Evolutionary conservation across 179 eudicot genomes (phyloP).

Genomic region (Beta corolliflora): DNA sequence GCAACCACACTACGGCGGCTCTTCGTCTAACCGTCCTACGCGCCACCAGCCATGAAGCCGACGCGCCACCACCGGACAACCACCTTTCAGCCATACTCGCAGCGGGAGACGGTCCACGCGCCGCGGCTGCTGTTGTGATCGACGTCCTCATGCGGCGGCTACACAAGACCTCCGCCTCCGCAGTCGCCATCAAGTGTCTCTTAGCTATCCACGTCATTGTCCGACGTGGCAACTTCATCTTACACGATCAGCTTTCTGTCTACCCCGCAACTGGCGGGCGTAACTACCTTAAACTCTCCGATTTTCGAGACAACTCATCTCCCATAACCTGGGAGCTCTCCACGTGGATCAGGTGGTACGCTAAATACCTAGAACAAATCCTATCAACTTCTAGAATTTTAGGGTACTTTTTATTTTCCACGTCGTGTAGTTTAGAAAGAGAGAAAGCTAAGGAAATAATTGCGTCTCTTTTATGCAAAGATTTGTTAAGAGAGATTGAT

Average conservation of each 20-base stretch:
- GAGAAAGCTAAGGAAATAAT: conserved; percentile 49
- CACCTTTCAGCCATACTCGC: conserved; percentile 56
- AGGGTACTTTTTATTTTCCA: conserved; percentile 62
- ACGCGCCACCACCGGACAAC: conserved; percentile 44
- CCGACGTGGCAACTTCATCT: conserved; percentile 78
- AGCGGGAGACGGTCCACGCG: conserved; percentile 65
- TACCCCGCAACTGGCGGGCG: conserved; percentile 66
- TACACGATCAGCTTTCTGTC: conserved; percentile 84
- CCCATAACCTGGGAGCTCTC: conserved; percentile 67
- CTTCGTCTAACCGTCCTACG: conserved; percentile 68
- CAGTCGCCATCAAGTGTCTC: conserved; percentile 74
- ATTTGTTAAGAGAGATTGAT: conserved; percentile 55
- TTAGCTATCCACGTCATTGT: conserved; percentile 67
- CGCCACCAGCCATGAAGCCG: conserved; percentile 63
- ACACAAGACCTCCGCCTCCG: conserved; percentile 53
- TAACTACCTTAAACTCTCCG: conserved; percentile 79
- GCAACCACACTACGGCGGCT: conserved; percentile 40
- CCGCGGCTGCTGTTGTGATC: conserved; percentile 60
- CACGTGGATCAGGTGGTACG: conserved; percentile 82
- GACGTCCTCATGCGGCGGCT: conserved; percentile 70
- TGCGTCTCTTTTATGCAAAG: conserved; percentile 50
- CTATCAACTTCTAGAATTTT: conserved; percentile 55
- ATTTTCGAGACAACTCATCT: conserved; percentile 64
- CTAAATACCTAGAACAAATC: conserved; percentile 65
- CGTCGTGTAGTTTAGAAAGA: conserved; percentile 40